These are phyloP conservation scores for Hypoxylon sp. DNA, from an alignment of 2,329 filamentous ascomycete species.

Conservation along the genomic window DNA sequence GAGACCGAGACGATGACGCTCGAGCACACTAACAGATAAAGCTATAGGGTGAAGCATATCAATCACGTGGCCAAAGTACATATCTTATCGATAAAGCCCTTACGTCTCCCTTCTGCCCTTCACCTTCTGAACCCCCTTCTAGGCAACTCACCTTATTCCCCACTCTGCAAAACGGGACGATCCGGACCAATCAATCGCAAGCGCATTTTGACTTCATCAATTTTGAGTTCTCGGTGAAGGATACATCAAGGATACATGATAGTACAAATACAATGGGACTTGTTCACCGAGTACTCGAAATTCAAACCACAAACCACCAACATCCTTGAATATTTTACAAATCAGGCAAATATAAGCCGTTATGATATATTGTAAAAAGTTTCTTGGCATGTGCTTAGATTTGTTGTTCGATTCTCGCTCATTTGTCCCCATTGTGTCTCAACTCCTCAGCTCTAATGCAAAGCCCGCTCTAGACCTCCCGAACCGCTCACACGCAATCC, in stretches of 20 bases:
- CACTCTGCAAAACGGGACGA: slow-evolving; percentile 29
- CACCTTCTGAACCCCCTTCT: slow-evolving; percentile 6
- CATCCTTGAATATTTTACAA: background rate
- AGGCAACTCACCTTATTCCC: slow-evolving; percentile 12
- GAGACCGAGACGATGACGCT: slow-evolving; percentile 26
- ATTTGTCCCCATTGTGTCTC: slow-evolving; percentile 7
- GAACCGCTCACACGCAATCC: slow-evolving; percentile 25
- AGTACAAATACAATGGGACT: slow-evolving; percentile 1
- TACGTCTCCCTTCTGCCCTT: no score
- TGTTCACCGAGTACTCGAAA: background rate
- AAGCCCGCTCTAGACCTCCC: slow-evolving; percentile 8
- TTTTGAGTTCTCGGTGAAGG: slow-evolving; percentile 14
- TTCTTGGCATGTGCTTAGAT: background rate
- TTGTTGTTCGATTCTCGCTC: slow-evolving; percentile 10
- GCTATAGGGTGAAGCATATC: slow-evolving; percentile 7
- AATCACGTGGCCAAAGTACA: slow-evolving; percentile 29
- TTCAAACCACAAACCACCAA: background rate
- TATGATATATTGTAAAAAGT: background rate
- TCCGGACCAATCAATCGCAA: slow-evolving; percentile 36
- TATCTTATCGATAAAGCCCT: slow-evolving; percentile 29
- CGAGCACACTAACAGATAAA: slow-evolving; percentile 1
- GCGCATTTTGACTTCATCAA: slow-evolving; percentile 25
- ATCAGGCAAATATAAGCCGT: background rate
- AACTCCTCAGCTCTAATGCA: slow-evolving; percentile 1
- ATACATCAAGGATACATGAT: background rate